Evolutionary conservation across 331 rosid genomes (phyloP), one percentile per base, ranked within the genome.

Genomic region (Malus hybrid): DNA sequence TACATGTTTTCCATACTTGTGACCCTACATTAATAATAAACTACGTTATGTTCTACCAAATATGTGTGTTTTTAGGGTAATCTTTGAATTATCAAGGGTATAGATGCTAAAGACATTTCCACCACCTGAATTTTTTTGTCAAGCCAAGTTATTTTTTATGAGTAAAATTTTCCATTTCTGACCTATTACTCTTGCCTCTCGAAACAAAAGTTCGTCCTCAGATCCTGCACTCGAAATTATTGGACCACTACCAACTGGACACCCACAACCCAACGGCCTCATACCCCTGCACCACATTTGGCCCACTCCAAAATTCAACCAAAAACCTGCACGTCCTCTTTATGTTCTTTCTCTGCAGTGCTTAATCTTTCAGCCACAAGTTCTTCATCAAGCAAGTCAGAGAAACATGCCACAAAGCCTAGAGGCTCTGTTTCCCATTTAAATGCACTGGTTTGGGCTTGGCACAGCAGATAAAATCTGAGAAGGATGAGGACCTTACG

Each of bases 401-500:
- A 92, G 75, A 94, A 85, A 80, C 75, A 80, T 74, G 77, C 85
- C 60, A 28, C 80, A 73, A 94, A 85, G 83, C 34, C 97, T 67
- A 87, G 97, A 74, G 99, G 99, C 77, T 92, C 99, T 66, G 99
- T 64, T 94, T 97, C 67, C 99, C 99, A 72, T 94, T 94, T 82
- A 94, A 92, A 83, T 92, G 99, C 88, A 94, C 92, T 65, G 99
- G 99, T 18, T 74, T 90, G 88, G 96, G 97, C 85, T 18, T 91
- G 87, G 76, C 88, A 66, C 99, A 94, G 24, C 99, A 94, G 83
- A 83, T 92, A 42, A 94, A 92, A 67, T 88, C 85, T 74, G 99
- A 94, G 89, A 91, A 84, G 86, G 89, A 88, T 86, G 99, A 92
- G 78, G 97, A 92, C 83, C 90, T 88, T 56, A 71, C 86, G 65